Evolutionary conservation across 2,329 filamentous ascomycete species (phyloP).

Genomic region (Microthyrium microscopicum): DNA sequence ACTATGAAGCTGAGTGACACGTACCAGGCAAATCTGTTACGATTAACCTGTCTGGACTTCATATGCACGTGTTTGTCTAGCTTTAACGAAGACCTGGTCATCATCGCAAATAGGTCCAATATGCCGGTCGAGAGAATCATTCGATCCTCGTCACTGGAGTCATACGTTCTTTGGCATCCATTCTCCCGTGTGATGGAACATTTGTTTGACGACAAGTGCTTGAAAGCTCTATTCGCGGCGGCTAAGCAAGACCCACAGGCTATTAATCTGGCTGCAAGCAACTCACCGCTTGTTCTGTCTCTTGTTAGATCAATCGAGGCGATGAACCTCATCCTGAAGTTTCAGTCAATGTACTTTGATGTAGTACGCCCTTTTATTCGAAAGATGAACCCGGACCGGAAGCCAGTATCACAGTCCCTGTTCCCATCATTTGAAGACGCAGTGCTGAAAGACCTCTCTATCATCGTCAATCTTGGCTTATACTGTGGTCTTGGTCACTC

Average conservation of each 20-base stretch:
- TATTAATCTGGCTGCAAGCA: slow-evolving; percentile 53
- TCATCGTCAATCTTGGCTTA: slow-evolving; percentile 68
- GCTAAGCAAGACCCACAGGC: slow-evolving; percentile 61
- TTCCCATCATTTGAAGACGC: slow-evolving; percentile 88
- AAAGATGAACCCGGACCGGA: slow-evolving; percentile 41
- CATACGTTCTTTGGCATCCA: slow-evolving; percentile 76
- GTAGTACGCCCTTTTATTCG: slow-evolving; percentile 69
- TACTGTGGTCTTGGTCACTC: slow-evolving; percentile 78
- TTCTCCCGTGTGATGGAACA: slow-evolving; percentile 95
- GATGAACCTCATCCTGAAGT: slow-evolving; percentile 63
- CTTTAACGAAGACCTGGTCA: slow-evolving; percentile 88
- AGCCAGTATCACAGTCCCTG: slow-evolving; percentile 54
- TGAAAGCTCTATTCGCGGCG: slow-evolving; percentile 59
- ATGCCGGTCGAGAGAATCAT: slow-evolving; percentile 62
- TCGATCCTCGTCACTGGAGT: slow-evolving; percentile 53
- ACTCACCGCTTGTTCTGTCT: slow-evolving; percentile 67
- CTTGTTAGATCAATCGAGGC: slow-evolving; percentile 70
- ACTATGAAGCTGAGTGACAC: slow-evolving; percentile 48
- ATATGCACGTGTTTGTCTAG: slow-evolving; percentile 60
- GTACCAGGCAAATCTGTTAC: slow-evolving; percentile 54
- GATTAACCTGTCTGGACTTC: slow-evolving; percentile 71
- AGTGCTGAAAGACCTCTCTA: slow-evolving; percentile 58
- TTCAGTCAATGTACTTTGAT: slow-evolving; percentile 83
- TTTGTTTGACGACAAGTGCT: slow-evolving; percentile 87
- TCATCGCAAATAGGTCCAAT: slow-evolving; percentile 65